Base-by-base conservation (phyloP, 495 filamentous ascomycete genomes). In the Tricharina praecox region DNA sequence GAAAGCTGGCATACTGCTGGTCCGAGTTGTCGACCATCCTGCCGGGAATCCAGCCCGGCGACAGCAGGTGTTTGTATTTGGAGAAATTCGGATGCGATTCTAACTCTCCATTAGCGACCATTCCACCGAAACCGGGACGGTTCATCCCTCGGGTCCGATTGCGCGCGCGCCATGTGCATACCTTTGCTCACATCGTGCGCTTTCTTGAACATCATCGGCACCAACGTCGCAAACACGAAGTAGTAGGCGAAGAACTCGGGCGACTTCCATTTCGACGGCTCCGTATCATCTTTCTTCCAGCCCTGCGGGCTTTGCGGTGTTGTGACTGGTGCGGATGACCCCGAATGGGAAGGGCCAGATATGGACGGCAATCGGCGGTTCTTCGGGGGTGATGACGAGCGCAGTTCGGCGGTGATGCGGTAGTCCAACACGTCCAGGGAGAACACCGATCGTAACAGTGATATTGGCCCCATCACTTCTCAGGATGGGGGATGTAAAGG, bases 1-100 rank as follows among this genome's bases (percentile, higher is more conserved):
- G 80, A 58, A 96, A 93, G 42, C 72, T 75, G n/a, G 70, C 66
- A 63, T 94, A 96, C 62, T 99, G 90, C 8, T 70, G 60, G 66
- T 99, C 90, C 5, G 85, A 90, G 49, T 87, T 77, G 65, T 97
- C 92, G 33, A 95, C 83, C 69, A 82, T 85, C 40, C 87, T 82
- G 13, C 90, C 90, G n/a, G 79, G 79, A 47, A 99, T 84, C 90
- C 90, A 99, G 47, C 90, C 92, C 8, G 75, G 69, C 0, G 75
- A 79, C 15, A 99, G 73, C 1, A 79, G 64, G 38, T 67, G 64
- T 50, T 79, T 69, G 59, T 79, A 96, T 51, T 75, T 82, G 28
- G 69, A 51, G 60, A 92, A 96, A 48, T 81, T 75, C 3, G 86
- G 83, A 64, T 94, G 76, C 30, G 73, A 78, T 44, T 82, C 86